These are phyloP conservation scores for Plantago elongata DNA, from an alignment of 257 asterid genomes.

Conservation along the genomic window DNA sequence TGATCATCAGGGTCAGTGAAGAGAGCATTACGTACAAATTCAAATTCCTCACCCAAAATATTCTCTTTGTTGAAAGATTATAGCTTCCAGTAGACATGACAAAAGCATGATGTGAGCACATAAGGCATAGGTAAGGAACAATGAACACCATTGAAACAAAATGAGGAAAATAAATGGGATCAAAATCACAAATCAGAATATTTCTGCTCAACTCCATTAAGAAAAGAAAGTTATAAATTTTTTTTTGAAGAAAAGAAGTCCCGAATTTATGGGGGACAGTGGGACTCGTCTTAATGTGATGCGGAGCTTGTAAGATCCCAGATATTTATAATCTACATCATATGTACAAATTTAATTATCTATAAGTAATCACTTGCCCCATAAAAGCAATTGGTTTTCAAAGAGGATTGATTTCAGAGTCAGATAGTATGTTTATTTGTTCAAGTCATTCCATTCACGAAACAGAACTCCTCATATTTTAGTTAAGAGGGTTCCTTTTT, in stretches of 20 bases:
- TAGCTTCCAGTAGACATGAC: constrained; percentile 51
- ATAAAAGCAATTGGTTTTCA: no score
- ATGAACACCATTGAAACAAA: not conserved
- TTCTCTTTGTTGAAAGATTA: constrained; percentile 51
- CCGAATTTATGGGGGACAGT: no score
- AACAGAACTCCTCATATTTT: no score
- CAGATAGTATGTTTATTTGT: no score
- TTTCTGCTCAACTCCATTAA: not conserved
- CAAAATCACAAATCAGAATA: not conserved
- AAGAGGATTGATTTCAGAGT: no score
- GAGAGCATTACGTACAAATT: constrained; percentile 82
- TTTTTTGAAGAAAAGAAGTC: not conserved
- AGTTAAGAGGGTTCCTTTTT: no score
- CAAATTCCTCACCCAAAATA: constrained; percentile 65
- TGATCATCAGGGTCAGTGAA: constrained; percentile 98
- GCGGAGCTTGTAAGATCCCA: no score
- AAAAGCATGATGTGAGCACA: constrained; percentile 58
- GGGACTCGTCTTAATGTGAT: no score
- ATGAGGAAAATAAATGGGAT: not conserved
- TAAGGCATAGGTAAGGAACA: constrained; percentile 14
- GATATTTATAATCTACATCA: no score
- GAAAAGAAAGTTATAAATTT: not conserved
- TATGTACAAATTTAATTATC: no score
- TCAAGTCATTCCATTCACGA: no score
- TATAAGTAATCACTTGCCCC: no score